A percentile compares a stretch with the other conserved stretches of the same genome.
phyloP scores from a whole-genome alignment of 139 green algal genomes.

The Chlamydomonas incerta region DNA sequence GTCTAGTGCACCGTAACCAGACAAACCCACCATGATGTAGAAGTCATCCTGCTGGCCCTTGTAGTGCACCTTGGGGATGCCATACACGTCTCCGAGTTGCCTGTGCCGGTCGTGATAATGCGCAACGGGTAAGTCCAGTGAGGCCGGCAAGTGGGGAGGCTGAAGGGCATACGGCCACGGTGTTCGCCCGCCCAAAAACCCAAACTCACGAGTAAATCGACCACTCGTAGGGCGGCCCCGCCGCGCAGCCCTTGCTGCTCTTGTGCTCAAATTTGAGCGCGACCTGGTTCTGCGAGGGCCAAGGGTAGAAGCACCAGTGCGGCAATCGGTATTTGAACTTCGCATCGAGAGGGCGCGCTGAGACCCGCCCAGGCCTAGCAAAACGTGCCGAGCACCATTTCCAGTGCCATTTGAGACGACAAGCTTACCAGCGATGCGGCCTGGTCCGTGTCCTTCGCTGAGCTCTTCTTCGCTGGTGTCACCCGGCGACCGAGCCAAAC shows the following conservation, averaged over 20 bases:
- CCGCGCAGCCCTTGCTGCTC: conserved; percentile 97
- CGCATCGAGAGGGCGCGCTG: too few relatives aligned
- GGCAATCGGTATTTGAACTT: too few relatives aligned
- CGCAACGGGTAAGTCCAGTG: too few relatives aligned
- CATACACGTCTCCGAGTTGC: conserved; percentile 83
- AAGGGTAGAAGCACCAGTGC: too few relatives aligned
- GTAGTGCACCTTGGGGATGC: conserved; percentile 97
- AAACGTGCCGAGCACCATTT: too few relatives aligned
- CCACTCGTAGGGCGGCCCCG: conserved; percentile 99
- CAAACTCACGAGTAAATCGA: conserved; percentile 93
- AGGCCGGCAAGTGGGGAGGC: too few relatives aligned
- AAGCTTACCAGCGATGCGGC: conserved; percentile 23
- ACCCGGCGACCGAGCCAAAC: conserved; percentile 49
- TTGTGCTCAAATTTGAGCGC: conserved; percentile 99
- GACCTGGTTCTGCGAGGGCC: conserved; percentile 69
- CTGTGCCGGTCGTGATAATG: conserved; percentile 49
- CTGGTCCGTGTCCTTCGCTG: conserved; percentile 10
- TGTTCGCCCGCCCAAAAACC: not conserved
- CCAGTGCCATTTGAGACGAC: not conserved
- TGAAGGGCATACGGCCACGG: too few relatives aligned
- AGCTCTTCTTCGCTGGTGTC: conserved; percentile 8
- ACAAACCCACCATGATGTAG: conserved; percentile 98
- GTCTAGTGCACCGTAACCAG: too few relatives aligned
- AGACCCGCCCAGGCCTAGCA: too few relatives aligned
- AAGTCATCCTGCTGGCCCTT: conserved; percentile 98